A percentile compares a stretch with the other conserved stretches of the same genome.
Evolutionary conservation across 2,329 filamentous ascomycete genomes (phyloP).

Genomic region (Fusarium albidum): DNA sequence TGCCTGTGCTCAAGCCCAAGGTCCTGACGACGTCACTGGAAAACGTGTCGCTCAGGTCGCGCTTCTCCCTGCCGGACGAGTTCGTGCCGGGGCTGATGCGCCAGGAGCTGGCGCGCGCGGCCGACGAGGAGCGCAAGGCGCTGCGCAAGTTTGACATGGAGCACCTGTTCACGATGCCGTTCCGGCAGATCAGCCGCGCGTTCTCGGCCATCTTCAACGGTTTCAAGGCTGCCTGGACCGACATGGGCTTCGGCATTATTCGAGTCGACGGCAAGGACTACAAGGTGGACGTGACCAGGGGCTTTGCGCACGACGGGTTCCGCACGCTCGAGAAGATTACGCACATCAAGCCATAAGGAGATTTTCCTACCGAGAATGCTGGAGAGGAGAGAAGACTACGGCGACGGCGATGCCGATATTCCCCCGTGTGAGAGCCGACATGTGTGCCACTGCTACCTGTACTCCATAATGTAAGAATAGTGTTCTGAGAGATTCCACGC

Average conservation of each 20-base stretch:
- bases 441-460: constrained; percentile 30
- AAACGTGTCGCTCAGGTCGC: constrained; percentile 46
- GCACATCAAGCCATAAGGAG: constrained; percentile 34
- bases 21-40: constrained; percentile 49
- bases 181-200: constrained; percentile 57
- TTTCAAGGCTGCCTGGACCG: constrained; percentile 60
- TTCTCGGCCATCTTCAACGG: constrained; percentile 53
- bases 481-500: constrained; percentile 5
- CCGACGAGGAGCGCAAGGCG: constrained; percentile 49
- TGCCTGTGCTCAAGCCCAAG: constrained; percentile 58
- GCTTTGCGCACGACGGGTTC: constrained; percentile 67
- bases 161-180: constrained; percentile 65
- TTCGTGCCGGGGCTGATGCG: constrained; percentile 48
- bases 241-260: constrained; percentile 64
- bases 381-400: background rate
- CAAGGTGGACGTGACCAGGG: constrained; percentile 66
- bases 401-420: background rate
- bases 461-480: constrained; percentile 29
- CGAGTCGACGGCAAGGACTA: constrained; percentile 56
- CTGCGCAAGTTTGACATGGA: constrained; percentile 60
- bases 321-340: constrained; percentile 65
- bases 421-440: background rate
- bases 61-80: constrained; percentile 50
- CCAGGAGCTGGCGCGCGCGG: constrained; percentile 43
- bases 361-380: background rate